A percentile compares a stretch with the other conserved stretches of the same genome.
Conservation (phyloP, 306 rosid species). For the Gastrolobium villosum region DNA sequence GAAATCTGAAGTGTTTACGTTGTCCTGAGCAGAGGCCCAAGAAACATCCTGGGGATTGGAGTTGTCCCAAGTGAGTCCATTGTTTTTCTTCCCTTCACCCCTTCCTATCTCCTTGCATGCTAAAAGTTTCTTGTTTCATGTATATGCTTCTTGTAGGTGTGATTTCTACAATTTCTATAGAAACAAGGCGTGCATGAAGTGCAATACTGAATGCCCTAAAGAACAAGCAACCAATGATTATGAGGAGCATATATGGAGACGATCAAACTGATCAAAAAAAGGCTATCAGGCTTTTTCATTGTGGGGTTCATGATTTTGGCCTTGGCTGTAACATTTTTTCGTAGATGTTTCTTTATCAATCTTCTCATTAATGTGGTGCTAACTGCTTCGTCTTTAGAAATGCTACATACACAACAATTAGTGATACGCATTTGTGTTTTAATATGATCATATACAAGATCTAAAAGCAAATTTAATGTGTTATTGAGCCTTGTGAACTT, state of each 20-base stretch:
- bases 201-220: constrained; percentile 58
- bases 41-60: constrained; percentile 72
- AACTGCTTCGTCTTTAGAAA: not conserved
- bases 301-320: constrained; percentile 20
- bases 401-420: not conserved
- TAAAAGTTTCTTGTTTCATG: not conserved
- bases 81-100: not conserved
- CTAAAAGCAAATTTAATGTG: not conserved
- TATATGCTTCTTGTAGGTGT: constrained; percentile 63
- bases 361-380: not conserved
- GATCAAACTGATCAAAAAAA: constrained; percentile 41
- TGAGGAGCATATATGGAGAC: constrained; percentile 64
- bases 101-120: no score
- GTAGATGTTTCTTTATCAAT: not conserved
- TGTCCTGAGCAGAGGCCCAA: constrained; percentile 73
- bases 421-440: not conserved
- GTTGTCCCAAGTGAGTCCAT: constrained; percentile 72
- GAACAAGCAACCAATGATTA: constrained; percentile 46
- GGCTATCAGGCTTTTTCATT: not conserved
- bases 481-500: not conserved
- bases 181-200: constrained; percentile 68
- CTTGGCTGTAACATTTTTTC: not conserved
- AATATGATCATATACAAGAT: not conserved
- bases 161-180: constrained; percentile 68
- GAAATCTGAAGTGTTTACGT: constrained; percentile 66